These are phyloP conservation scores for Nicotiana knightiana DNA, from an alignment of 257 asterid genomes.

Conservation along the genomic window DNA sequence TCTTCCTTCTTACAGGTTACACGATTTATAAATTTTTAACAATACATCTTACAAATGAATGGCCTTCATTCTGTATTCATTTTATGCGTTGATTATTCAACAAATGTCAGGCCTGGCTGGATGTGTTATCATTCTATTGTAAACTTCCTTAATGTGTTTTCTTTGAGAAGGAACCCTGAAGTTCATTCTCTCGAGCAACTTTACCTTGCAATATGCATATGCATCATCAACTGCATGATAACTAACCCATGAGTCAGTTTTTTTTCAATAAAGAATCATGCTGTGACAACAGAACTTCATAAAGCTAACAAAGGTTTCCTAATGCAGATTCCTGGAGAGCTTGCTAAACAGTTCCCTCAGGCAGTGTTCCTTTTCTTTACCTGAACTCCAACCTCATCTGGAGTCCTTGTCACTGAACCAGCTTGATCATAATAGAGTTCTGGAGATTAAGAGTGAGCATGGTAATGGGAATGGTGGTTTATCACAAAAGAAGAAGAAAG, in stretches of 20 bases:
- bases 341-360: constrained; percentile 60
- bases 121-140: neutral
- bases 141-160: neutral
- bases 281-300: constrained; percentile 16
- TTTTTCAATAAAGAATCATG: constrained; percentile 4
- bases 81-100: neutral
- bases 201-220: neutral
- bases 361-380: constrained; percentile 47
- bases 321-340: constrained; percentile 66
- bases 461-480: constrained; percentile 34
- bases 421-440: constrained; percentile 34
- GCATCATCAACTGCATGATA: neutral
- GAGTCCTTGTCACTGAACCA: constrained; percentile 34
- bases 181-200: neutral
- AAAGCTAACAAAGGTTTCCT: constrained; percentile 15
- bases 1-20: neutral
- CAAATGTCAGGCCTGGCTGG: neutral
- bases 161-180: neutral
- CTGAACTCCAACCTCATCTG: constrained; percentile 55
- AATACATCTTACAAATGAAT: neutral
- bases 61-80: neutral
- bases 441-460: constrained; percentile 45
- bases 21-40: neutral
- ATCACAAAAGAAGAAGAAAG: constrained; percentile 37
- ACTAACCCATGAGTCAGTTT: neutral